Percentiles rank a stretch among this genome's conserved stretches.
phyloP scores from a whole-genome alignment of 2,329 filamentous ascomycete species.

The Fusarium sambucinum region DNA sequence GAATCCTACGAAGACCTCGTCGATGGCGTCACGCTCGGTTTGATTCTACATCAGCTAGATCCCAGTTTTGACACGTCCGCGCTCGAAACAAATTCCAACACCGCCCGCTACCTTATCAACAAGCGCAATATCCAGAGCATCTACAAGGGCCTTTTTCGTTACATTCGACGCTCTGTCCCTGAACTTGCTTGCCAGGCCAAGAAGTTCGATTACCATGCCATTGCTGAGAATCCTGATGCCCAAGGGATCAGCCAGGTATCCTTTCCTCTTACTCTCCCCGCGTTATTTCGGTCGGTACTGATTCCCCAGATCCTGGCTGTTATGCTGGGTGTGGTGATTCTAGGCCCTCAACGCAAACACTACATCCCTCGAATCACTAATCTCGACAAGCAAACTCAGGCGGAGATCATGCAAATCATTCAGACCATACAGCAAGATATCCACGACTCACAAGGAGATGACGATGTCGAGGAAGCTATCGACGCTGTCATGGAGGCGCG shows the following conservation, averaged over 20 bases:
- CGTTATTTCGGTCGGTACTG: constrained; percentile 3
- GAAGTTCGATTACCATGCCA: constrained; percentile 67
- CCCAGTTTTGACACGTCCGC: constrained; percentile 66
- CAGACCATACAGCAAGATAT: constrained; percentile 57
- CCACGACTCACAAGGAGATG: constrained; percentile 53
- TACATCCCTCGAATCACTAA: constrained; percentile 63
- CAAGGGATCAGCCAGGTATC: constrained; percentile 66
- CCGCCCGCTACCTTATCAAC: constrained; percentile 60
- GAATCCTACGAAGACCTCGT: constrained; percentile 64
- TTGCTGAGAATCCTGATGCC: constrained; percentile 68
- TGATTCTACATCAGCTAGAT: constrained; percentile 70
- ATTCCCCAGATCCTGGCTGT: constrained; percentile 68
- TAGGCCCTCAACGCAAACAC: constrained; percentile 66
- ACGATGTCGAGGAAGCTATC: constrained; percentile 56
- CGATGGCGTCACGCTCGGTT: constrained; percentile 67
- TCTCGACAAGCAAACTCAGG: constrained; percentile 59
- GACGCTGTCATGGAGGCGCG: constrained; percentile 58
- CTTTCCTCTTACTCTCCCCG: neutral
- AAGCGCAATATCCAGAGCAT: constrained; percentile 67
- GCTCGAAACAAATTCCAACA: constrained; percentile 61
- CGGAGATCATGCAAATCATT: constrained; percentile 61
- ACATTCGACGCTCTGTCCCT: constrained; percentile 65
- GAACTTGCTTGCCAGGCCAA: constrained; percentile 65
- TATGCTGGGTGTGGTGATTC: constrained; percentile 70
- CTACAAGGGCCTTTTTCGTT: constrained; percentile 66